phyloP scores from a whole-genome alignment of 2,329 filamentous ascomycete species.

The Ascochyta lentis region DNA sequence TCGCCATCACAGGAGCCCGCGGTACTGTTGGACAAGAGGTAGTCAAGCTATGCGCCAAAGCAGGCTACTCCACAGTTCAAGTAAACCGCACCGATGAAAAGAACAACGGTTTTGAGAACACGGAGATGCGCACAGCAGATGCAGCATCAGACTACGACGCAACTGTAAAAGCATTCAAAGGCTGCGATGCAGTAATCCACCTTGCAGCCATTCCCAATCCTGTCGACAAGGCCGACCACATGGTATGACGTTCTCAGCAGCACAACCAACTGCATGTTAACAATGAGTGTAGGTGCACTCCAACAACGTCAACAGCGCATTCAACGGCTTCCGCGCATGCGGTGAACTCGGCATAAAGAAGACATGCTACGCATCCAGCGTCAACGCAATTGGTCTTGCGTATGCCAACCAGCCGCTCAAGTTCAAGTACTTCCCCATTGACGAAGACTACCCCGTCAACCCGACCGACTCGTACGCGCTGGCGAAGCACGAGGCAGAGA shows the following conservation, averaged over 20 bases:
- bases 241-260: background rate
- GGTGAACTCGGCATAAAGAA: slow-evolving; percentile 45
- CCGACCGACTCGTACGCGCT: slow-evolving; percentile 49
- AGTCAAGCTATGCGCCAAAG: slow-evolving; percentile 37
- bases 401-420: slow-evolving; percentile 45
- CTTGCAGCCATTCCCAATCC: slow-evolving; percentile 50
- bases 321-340: slow-evolving; percentile 51
- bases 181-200: slow-evolving; percentile 50
- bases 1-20: slow-evolving; percentile 24
- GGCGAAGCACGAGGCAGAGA: slow-evolving; percentile 48
- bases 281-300: slow-evolving; percentile 39
- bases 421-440: slow-evolving; percentile 50
- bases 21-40: slow-evolving; percentile 21
- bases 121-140: slow-evolving; percentile 46
- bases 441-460: slow-evolving; percentile 43
- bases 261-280: background rate
- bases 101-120: slow-evolving; percentile 40
- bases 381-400: slow-evolving; percentile 50
- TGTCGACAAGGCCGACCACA: slow-evolving; percentile 38
- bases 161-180: slow-evolving; percentile 40
- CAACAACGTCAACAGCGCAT: slow-evolving; percentile 49
- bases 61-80: slow-evolving; percentile 45
- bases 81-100: slow-evolving; percentile 43
- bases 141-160: slow-evolving; percentile 43
- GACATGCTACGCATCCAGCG: slow-evolving; percentile 48